A percentile compares a stretch with the other conserved stretches of the same genome.
phyloP scores from a whole-genome alignment of 2,329 filamentous ascomycete species.

The Colletotrichum sp. region DNA sequence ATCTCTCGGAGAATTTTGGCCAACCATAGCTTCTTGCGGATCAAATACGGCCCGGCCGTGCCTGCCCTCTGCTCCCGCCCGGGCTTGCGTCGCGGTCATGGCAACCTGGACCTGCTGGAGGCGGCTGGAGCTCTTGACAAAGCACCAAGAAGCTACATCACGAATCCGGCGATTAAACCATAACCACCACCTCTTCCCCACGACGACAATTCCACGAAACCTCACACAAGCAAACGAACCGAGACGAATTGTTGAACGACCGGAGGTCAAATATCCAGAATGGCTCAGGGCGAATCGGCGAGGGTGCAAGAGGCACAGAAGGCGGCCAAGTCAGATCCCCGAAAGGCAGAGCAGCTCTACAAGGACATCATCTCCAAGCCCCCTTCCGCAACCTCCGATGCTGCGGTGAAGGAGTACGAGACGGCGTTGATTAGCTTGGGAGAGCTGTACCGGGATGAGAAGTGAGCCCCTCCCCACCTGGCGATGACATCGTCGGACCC shows the following conservation, averaged over 20 bases:
- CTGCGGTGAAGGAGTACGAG: slow-evolving; percentile 91
- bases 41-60: slow-evolving; percentile 5
- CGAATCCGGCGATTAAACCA: slow-evolving; percentile 15
- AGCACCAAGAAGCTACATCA: slow-evolving; percentile 16
- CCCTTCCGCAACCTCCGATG: slow-evolving; percentile 82
- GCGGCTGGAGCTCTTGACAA: slow-evolving; percentile 19
- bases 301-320: slow-evolving; percentile 89
- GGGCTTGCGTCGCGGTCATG: slow-evolving; percentile 17
- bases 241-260: background rate
- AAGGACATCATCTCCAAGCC: slow-evolving; percentile 88
- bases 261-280: slow-evolving; percentile 29
- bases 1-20: slow-evolving; percentile 13
- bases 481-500: slow-evolving; percentile 29
- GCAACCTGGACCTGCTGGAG: slow-evolving; percentile 19
- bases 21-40: slow-evolving; percentile 3
- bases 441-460: slow-evolving; percentile 90
- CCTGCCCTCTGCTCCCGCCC: slow-evolving; percentile 1
- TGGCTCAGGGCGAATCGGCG: slow-evolving; percentile 64
- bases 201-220: slow-evolving; percentile 7
- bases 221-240: background rate
- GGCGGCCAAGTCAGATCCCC: slow-evolving; percentile 78
- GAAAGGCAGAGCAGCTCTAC: slow-evolving; percentile 86
- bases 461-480: slow-evolving; percentile 53
- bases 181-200: background rate
- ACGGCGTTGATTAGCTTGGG: slow-evolving; percentile 85